Percentiles rank a stretch among this genome's conserved stretches.
Evolutionary conservation across 345 rosid species (phyloP).

Genomic region (Ceriops zippeliana): DNA sequence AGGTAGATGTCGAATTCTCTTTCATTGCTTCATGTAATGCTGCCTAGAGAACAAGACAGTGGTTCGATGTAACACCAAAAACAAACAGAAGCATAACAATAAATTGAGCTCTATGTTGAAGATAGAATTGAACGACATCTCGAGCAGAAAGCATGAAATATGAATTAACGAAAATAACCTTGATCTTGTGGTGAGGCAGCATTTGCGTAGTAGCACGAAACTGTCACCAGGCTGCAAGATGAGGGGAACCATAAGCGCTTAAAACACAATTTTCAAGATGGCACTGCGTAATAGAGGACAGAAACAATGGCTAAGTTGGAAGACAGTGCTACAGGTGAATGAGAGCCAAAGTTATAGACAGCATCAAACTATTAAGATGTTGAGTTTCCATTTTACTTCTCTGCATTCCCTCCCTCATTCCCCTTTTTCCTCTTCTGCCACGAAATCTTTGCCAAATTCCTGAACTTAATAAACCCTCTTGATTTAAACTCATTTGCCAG

Average conservation of each 20-base stretch:
- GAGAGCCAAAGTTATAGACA: background rate
- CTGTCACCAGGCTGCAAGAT: background rate
- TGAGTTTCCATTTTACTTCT: conserved; percentile 15
- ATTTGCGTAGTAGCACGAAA: background rate
- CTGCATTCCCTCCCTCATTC: conserved; percentile 29
- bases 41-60: conserved; percentile 37
- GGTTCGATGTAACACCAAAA: conserved; percentile 12
- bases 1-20: conserved; percentile 29
- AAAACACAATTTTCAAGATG: background rate
- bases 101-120: background rate
- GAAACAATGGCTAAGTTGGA: background rate
- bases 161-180: too few relatives aligned
- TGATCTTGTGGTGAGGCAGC: background rate
- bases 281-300: background rate
- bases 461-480: conserved; percentile 62
- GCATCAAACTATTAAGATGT: background rate
- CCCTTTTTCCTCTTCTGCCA: conserved; percentile 54
- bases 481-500: conserved; percentile 58
- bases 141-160: background rate
- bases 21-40: conserved; percentile 42
- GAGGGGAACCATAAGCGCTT: background rate
- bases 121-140: conserved; percentile 1
- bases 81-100: conserved; percentile 9
- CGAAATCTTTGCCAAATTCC: conserved; percentile 77
- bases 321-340: background rate